A percentile compares a stretch with the other conserved stretches of the same genome.
Conservation (phyloP, 208 protist genomes). For the Balamuthia mandrillaris region DNA sequence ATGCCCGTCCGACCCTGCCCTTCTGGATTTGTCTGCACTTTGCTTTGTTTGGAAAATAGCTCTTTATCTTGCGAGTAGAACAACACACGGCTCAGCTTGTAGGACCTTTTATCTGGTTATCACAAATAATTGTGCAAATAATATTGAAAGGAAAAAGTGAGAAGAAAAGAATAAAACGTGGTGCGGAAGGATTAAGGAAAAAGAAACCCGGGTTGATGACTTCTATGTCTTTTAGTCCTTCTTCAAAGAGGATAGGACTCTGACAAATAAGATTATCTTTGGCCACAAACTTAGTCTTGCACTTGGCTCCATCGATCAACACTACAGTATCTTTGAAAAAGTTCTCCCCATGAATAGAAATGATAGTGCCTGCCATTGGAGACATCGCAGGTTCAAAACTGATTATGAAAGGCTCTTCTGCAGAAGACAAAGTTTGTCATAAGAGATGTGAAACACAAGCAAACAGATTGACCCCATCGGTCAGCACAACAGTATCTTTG, state of each 20-base stretch:
- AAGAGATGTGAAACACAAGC: too few species aligned
- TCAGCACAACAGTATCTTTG: neutral
- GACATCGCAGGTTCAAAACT: conserved; percentile 11
- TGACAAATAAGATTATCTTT: neutral
- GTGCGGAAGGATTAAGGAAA: neutral
- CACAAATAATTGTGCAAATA: too few species aligned
- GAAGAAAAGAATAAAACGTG: neutral
- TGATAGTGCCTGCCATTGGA: neutral
- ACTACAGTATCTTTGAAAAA: neutral
- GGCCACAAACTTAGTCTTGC: neutral
- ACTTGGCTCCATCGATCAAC: neutral
- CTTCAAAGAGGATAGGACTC: neutral
- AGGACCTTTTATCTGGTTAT: too few species aligned
- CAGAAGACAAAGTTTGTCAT: too few species aligned
- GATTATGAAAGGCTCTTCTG: neutral
- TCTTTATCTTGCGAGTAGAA: too few species aligned
- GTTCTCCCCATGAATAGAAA: neutral
- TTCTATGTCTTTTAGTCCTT: neutral
- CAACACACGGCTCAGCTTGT: too few species aligned
- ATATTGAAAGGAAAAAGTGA: neutral
- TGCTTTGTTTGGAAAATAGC: too few species aligned
- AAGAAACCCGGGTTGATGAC: neutral
- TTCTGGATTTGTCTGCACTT: too few species aligned
- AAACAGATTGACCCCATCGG: neutral
- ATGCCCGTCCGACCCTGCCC: too few species aligned